phyloP scores from a whole-genome alignment of 441 rosid genomes.

The Lepidium campestre region DNA sequence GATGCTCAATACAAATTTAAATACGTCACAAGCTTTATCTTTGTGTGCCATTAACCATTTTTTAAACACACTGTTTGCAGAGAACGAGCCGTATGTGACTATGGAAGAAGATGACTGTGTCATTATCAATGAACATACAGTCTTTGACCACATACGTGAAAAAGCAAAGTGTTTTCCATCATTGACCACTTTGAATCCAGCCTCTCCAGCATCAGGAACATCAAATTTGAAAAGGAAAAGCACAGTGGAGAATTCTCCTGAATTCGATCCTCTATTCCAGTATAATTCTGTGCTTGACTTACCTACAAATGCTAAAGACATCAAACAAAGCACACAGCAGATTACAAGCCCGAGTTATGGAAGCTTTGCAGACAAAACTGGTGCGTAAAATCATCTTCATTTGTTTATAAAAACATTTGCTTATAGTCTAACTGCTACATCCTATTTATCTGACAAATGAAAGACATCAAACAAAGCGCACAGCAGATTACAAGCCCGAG shows the following conservation, averaged over 20 bases:
- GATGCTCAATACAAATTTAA: neutral
- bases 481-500: slow-evolving; percentile 10
- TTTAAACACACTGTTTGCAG: slow-evolving; percentile 11
- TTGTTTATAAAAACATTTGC: neutral
- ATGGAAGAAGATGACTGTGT: slow-evolving; percentile 41
- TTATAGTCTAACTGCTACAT: too few species aligned
- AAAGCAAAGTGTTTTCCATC: slow-evolving; percentile 71
- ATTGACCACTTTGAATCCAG: slow-evolving; percentile 34
- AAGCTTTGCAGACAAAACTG: slow-evolving; percentile 28
- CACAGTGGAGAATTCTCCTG: slow-evolving; percentile 31
- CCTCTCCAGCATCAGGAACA: slow-evolving; percentile 35
- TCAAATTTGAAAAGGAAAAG: slow-evolving; percentile 45
- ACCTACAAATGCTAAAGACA: slow-evolving; percentile 16
- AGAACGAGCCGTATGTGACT: slow-evolving; percentile 37
- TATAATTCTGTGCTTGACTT: slow-evolving; percentile 29
- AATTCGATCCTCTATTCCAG: slow-evolving; percentile 28
- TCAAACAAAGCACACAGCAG: slow-evolving; percentile 18
- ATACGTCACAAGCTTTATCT: neutral
- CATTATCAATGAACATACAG: slow-evolving; percentile 49
- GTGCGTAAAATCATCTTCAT: slow-evolving; percentile 25
- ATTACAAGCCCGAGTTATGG: slow-evolving; percentile 9
- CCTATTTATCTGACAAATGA: too few species aligned
- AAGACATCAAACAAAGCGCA: slow-evolving; percentile 14
- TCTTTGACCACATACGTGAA: slow-evolving; percentile 80
- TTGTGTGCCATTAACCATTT: slow-evolving; percentile 2